Percentiles rank a stretch among this genome's conserved stretches.
These are phyloP conservation scores for Suillus fuscotomentosus DNA, from an alignment of 768 basidiomycete species.

Conservation along the genomic window DNA sequence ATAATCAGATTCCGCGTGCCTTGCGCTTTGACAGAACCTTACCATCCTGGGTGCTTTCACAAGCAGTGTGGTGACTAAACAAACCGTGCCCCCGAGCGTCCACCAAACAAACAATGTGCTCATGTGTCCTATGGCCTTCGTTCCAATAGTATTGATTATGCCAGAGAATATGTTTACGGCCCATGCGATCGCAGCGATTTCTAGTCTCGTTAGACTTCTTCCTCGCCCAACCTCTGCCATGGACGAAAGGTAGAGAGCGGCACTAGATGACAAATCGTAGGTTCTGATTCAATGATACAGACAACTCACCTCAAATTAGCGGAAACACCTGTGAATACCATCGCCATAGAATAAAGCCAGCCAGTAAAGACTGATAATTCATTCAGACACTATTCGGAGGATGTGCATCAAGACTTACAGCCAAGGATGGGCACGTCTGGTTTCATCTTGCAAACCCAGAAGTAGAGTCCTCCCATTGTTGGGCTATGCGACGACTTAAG, in stretches of 20 bases:
- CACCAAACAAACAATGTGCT: constrained; percentile 59
- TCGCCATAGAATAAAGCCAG: constrained; percentile 59
- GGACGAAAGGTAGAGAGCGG: constrained; percentile 55
- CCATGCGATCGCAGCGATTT: constrained; percentile 56
- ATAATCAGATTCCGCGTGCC: background rate
- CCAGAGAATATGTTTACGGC: constrained; percentile 55
- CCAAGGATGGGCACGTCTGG: constrained; percentile 51
- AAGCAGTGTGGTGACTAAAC: constrained; percentile 55
- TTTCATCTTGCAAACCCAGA: constrained; percentile 64
- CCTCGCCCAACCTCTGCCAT: constrained; percentile 48
- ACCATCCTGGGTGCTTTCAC: constrained; percentile 57
- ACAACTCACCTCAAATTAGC: constrained; percentile 48
- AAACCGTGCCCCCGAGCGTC: constrained; percentile 58
- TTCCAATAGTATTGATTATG: constrained; percentile 53
- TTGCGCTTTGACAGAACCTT: background rate
- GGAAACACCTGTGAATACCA: constrained; percentile 59
- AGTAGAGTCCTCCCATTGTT: constrained; percentile 59
- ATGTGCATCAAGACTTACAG: constrained; percentile 33
- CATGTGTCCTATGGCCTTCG: constrained; percentile 55
- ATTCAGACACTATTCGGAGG: background rate
- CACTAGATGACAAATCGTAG: constrained; percentile 26
- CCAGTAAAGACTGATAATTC: constrained; percentile 43
- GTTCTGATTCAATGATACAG: background rate
- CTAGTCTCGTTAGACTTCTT: constrained; percentile 43
- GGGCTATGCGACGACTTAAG: constrained; percentile 33